Conservation (phyloP, 192 early-diverging fungal species). For the Coemansia sp. region DNA sequence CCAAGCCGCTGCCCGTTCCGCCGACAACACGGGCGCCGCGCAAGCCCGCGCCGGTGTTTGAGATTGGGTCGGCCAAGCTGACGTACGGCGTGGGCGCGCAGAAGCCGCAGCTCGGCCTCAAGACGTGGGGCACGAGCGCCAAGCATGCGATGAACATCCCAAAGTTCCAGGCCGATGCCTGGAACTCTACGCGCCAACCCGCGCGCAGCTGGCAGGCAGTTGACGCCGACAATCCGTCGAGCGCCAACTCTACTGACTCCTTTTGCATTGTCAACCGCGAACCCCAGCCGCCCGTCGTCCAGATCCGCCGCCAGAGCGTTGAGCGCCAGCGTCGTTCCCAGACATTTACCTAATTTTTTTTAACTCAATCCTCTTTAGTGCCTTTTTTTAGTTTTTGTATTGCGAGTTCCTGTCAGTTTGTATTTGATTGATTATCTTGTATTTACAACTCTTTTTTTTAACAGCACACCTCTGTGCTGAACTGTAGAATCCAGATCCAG, state of each 20-base stretch:
- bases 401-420: too few relatives aligned
- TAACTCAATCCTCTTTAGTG: too few relatives aligned
- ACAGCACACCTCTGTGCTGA: too few relatives aligned
- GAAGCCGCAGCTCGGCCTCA: background rate
- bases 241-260: constrained; percentile 41
- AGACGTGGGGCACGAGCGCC: constrained; percentile 25
- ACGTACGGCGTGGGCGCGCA: constrained; percentile 13
- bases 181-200: background rate
- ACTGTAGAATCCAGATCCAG: too few relatives aligned
- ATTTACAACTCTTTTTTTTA: too few relatives aligned
- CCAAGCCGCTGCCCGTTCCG: constrained; percentile 34
- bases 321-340: constrained; percentile 5
- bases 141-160: constrained; percentile 3
- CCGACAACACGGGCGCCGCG: constrained; percentile 13
- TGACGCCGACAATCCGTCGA: constrained; percentile 12
- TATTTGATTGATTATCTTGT: too few relatives aligned
- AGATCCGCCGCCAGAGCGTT: constrained; percentile 9
- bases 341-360: background rate
- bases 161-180: background rate
- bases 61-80: constrained; percentile 45
- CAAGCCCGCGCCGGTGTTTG: constrained; percentile 43
- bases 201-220: constrained; percentile 24
- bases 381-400: too few relatives aligned
- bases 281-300: constrained; percentile 2
- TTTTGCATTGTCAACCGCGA: constrained; percentile 42